Evolutionary conservation across 352 stramenopile genomes (phyloP), one percentile per base, ranked within the genome.

Genomic region (Phytophthora uliginosa): DNA sequence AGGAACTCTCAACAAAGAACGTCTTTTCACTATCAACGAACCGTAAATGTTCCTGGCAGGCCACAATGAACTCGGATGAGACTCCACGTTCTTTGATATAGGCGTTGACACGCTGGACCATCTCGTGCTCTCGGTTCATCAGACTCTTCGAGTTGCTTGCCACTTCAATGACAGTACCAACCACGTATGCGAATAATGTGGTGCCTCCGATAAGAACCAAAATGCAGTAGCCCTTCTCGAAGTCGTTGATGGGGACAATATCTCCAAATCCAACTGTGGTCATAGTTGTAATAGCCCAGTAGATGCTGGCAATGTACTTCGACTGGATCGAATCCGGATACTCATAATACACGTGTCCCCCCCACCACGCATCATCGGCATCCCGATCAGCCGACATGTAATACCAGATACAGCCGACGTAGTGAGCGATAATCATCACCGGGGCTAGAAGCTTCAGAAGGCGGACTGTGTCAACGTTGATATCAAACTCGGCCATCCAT

Each of bases 231-330:
- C 80, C 63, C 55, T 93, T 83, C 69, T 97, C 93, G 3, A 75
- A 69, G 33, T 80, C 79, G 50, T 94, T 97, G 7, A 94, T 76
- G 0, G 90, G 84, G 22, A 77, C 82, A 17, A 97, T 88, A 61
- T 97, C 90, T 2, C 92, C 90, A 73, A 97, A 98, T 4, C 91
- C 91, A 8, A 97, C 89, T 0, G 90, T 97, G 20, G 85, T 89
- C 86, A 97, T 95, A 1, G 90, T 97, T 20, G 89, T 94, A 18
- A 90, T 87, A 0, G 90, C 89, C 90, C 90, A 96, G 61, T 96
- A 96, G 12, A 96, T 80, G 40, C 84, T 93, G 15, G 90, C 88
- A 48, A 97, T 84, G 74, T 96, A 97, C 57, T 86, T 86, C 2
- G 86, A 93, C 6, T 78, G 42, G 6, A 81, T 78, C 0, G 79